These are phyloP conservation scores for Gaeumannomyces sp. DNA, from an alignment of 2,329 filamentous ascomycete species.

Conservation along the genomic window DNA sequence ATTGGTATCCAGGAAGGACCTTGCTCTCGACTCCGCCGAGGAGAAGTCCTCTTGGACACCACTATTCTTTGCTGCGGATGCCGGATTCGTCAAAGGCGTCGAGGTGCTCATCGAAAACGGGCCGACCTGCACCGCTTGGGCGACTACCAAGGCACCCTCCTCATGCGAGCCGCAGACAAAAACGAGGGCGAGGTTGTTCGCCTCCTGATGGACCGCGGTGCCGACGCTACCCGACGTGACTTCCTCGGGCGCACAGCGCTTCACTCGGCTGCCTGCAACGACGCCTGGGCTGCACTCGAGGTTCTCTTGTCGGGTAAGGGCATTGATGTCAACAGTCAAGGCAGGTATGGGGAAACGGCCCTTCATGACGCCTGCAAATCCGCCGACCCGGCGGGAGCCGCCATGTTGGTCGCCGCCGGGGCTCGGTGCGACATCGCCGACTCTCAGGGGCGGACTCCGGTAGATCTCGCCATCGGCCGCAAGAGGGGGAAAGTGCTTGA, in stretches of 20 bases:
- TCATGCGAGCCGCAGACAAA: neutral
- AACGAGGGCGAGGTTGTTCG: neutral
- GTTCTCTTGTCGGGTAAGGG: neutral
- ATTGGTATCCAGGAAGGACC: neutral
- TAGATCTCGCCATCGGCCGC: neutral
- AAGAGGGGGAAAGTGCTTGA: neutral
- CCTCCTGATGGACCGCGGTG: neutral
- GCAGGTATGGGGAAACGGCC: neutral
- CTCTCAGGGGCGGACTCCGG: neutral
- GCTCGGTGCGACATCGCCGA: slow-evolving; percentile 3
- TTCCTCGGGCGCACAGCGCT: neutral
- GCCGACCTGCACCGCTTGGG: neutral
- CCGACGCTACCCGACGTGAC: neutral
- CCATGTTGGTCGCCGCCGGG: neutral
- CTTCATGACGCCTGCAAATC: neutral
- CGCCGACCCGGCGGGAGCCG: neutral
- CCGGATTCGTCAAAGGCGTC: neutral
- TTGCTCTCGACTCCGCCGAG: neutral
- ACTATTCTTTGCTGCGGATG: neutral
- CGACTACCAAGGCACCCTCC: neutral
- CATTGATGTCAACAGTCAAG: neutral
- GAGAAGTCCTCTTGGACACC: neutral
- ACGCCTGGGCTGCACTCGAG: neutral
- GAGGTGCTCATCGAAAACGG: neutral
- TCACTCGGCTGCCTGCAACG: neutral